Evolutionary conservation across 192 early-diverging fungal species (phyloP), one percentile per base, ranked within the genome.

Genomic region (Rhizophagus prolifer): DNA sequence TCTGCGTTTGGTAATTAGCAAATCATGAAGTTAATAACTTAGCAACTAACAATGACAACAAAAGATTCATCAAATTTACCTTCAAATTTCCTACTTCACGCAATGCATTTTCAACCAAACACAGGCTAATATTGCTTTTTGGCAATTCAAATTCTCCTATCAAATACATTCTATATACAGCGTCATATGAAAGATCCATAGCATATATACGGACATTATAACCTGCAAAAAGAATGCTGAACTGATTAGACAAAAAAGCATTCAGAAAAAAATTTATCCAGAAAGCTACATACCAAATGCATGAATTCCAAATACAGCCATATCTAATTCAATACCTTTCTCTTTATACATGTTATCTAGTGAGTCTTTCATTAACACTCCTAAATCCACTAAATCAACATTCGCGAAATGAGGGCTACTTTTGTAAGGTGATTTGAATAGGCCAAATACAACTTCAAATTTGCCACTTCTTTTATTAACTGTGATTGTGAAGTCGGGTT

Each of bases 101-200:
- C 21, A 66, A 66, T 16, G 16, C 12, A 16, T 30, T 31, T 66
- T 66, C 64, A 30, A 66, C 64, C 64, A 66, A 71, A 71, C 26
- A 71, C 6, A 71, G 47, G 25, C 26, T 58, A 71, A 71, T 21
- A 31, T 71, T 71, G 14, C 69, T 54, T 54, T n/a, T 71, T 71
- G 69, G 50, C 50, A 71, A 58, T 71, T 47, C 50, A 71, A 71
- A 71, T 58, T 71, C 69, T 16, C 26, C 67, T 26, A 71, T 25
- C 16, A 71, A 71, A 71, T 28, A 71, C 69, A 71, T 71, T 36
- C 69, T 71, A 4, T 71, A 71, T 54, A 71, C 46, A 54, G n/a
- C 26, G 34, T 58, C 46, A 54, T 71, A 71, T 30, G 69, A 71
- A 21, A 58, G 46, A 31, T 58, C 50, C 69, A 71, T 71, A 26